Conservation (phyloP, 768 basidiomycete species). For the Pleurotus citrinopileatus region DNA sequence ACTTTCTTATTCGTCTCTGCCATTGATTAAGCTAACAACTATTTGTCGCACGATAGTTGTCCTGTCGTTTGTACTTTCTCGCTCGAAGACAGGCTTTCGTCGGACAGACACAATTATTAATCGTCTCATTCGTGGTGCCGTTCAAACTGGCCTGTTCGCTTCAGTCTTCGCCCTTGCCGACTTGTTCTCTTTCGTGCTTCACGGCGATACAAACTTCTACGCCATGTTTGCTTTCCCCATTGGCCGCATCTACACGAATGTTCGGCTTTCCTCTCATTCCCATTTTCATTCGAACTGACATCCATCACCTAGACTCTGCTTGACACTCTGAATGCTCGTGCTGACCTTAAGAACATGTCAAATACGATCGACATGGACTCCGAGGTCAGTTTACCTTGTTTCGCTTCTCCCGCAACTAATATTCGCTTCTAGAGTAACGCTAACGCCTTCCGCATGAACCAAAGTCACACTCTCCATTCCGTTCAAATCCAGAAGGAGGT, state of each 20-base stretch:
- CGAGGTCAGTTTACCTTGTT: slow-evolving; percentile 15
- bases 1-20: slow-evolving; percentile 9
- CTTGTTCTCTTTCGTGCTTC: slow-evolving; percentile 31
- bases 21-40: neutral
- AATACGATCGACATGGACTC: slow-evolving; percentile 26
- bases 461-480: slow-evolving; percentile 20
- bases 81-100: slow-evolving; percentile 47
- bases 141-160: slow-evolving; percentile 53
- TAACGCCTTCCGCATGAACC: slow-evolving; percentile 26
- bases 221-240: slow-evolving; percentile 34
- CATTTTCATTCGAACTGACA: neutral
- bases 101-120: slow-evolving; percentile 52
- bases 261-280: slow-evolving; percentile 20
- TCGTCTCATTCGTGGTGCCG: slow-evolving; percentile 50
- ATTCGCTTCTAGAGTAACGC: slow-evolving; percentile 12
- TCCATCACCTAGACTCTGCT: slow-evolving; percentile 32
- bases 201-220: slow-evolving; percentile 24
- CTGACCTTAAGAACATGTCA: slow-evolving; percentile 26
- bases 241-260: slow-evolving; percentile 45
- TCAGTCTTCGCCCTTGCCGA: slow-evolving; percentile 50
- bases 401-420: neutral
- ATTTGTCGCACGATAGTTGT: slow-evolving; percentile 16
- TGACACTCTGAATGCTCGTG: slow-evolving; percentile 41
- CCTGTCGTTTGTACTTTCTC: slow-evolving; percentile 30
- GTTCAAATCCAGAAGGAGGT: slow-evolving; percentile 29